Evolutionary conservation across 768 basidiomycete species (phyloP), one percentile per base, ranked within the genome.

Genomic region (Pleurotus tuoliensis): DNA sequence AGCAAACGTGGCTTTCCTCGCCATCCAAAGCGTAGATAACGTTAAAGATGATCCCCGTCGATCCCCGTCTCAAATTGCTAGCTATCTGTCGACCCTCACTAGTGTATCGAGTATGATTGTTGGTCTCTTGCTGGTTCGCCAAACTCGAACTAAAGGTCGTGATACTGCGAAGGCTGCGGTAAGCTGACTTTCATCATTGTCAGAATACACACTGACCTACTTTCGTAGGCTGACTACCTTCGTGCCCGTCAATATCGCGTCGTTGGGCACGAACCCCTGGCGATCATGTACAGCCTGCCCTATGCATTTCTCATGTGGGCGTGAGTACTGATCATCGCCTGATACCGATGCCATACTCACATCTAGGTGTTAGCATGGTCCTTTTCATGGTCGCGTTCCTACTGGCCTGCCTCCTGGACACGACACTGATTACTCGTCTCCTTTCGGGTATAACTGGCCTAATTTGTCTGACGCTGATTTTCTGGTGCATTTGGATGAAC

Each of bases 1-100:
- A 18, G 76, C 76, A 9, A 79, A 82, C 46, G 73, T 83, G 3
- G 75, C 72, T 0, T 78, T 82, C 58, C 68, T 84, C 9, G 73
- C 79, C 0, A 77, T 83, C 37, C 70, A 74, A 27, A 70, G 73
- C 18, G 72, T 77, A 12, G 75, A 61, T 43, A 59, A 59, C 18
- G 24, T 7, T 7, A 34, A 38, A 16, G 63, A 61, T 5, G 58
- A 38, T 30, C 56, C 16, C 2, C 37, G 27, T 25, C 61, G 71
- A 12, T 65, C 62, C 4, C 55, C 64, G 0, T 69, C 69, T 0
- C 74, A 80, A 44, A 71, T 76, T 24, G 64, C 76, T 13, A 73
- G 71, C 51, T 82, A 80, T 56, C 56, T 73, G 25, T 83, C 82
- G 1, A 67, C 75, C 4, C 61, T 79, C 12, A 62, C 72, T 46